These are phyloP conservation scores for Phytophthora uliginosa DNA, from an alignment of 352 stramenopile species.

Conservation along the genomic window DNA sequence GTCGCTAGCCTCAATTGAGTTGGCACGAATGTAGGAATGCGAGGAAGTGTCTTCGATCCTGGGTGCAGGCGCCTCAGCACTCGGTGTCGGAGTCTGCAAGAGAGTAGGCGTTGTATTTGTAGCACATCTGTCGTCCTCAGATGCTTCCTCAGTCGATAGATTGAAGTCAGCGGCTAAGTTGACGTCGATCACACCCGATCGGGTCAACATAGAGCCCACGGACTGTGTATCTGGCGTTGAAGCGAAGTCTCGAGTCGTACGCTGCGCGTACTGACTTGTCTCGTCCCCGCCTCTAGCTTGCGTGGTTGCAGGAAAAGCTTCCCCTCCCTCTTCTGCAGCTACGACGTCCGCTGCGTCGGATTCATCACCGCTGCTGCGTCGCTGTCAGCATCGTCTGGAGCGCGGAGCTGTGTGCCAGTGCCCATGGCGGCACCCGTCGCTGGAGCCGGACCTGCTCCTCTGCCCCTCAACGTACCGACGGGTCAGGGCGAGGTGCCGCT, in stretches of 20 bases:
- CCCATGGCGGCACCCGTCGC: neutral
- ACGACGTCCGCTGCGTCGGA: neutral
- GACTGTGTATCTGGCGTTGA: neutral
- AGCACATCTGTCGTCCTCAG: neutral
- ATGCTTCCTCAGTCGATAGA: neutral
- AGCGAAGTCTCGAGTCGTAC: neutral
- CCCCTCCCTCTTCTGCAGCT: neutral
- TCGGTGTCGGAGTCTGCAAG: neutral
- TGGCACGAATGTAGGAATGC: neutral
- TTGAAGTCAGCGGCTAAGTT: neutral
- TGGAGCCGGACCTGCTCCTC: neutral
- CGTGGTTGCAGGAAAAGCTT: neutral
- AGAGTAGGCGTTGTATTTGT: neutral
- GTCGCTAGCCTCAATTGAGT: neutral
- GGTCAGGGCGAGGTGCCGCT: neutral
- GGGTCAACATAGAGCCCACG: neutral
- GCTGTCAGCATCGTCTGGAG: neutral
- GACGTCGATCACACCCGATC: neutral
- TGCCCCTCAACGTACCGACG: neutral
- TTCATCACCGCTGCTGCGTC: neutral
- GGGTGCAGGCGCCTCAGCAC: no score
- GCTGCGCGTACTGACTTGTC: neutral
- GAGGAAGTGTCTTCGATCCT: no score
- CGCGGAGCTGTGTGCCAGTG: neutral
- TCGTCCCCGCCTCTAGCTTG: neutral